Evolutionary conservation across 2,329 filamentous ascomycete genomes (phyloP).

Genomic region (Cladophialophora carrionii): DNA sequence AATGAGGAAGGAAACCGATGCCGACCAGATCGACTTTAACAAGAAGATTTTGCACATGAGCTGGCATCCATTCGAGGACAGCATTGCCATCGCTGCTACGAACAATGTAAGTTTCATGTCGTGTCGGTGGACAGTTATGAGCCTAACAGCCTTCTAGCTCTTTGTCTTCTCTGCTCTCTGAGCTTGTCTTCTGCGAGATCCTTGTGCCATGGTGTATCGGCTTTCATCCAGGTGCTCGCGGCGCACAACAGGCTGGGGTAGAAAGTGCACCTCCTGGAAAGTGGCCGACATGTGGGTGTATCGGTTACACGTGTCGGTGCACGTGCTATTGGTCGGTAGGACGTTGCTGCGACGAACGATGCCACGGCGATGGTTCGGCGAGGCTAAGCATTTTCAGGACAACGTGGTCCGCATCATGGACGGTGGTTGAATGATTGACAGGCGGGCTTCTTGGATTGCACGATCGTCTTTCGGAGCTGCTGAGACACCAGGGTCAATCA

Average conservation of each 20-base stretch:
- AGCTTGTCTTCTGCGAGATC: constrained; percentile 5
- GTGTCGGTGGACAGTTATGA: background rate
- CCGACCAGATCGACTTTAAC: constrained; percentile 99
- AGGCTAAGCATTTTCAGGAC: constrained; percentile 9
- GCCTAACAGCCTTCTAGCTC: constrained; percentile 54
- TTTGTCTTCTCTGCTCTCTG: constrained; percentile 78
- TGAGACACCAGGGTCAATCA: background rate
- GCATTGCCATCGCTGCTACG: constrained; percentile 97
- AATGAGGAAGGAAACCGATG: constrained; percentile 99
- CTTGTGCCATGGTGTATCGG: constrained; percentile 15
- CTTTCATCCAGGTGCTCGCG: constrained; percentile 14
- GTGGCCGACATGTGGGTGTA: background rate
- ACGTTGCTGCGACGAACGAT: background rate
- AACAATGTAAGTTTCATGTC: constrained; percentile 82
- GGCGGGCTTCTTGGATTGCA: constrained; percentile 28
- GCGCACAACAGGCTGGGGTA: constrained; percentile 1
- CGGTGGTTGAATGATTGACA: background rate
- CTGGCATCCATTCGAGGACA: constrained; percentile 99
- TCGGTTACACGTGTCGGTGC: constrained; percentile 5
- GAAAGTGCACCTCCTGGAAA: constrained; percentile 6
- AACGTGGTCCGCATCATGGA: constrained; percentile 1
- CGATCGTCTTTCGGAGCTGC: constrained; percentile 14
- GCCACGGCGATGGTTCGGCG: constrained; percentile 14
- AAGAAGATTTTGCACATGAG: constrained; percentile 99
- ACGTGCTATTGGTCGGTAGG: constrained; percentile 1